phyloP scores from a whole-genome alignment of 148 eudicot species.

The Drosera capensis region DNA sequence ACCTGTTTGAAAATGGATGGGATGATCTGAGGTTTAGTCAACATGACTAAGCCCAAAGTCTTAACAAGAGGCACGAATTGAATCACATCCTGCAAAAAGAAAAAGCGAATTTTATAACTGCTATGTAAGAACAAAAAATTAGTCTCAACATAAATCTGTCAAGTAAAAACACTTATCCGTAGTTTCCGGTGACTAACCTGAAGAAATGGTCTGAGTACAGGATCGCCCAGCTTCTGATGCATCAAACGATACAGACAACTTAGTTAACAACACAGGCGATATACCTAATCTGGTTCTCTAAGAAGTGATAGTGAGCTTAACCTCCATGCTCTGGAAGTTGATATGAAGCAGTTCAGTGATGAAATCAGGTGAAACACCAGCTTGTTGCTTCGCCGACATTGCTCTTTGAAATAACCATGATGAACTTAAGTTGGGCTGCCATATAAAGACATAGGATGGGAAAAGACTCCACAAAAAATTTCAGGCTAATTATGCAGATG shows the following conservation, averaged over 20 bases:
- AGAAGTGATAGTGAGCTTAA: slow-evolving; percentile 2
- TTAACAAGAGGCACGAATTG: slow-evolving; percentile 98
- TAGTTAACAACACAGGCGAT: neutral
- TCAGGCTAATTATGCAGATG: slow-evolving; percentile 2
- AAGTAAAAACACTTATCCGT: neutral
- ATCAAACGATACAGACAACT: slow-evolving; percentile 6
- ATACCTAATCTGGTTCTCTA: neutral
- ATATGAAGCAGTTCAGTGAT: slow-evolving; percentile 65
- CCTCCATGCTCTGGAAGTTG: slow-evolving; percentile 94
- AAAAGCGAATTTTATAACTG: neutral
- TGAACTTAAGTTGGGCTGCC: slow-evolving; percentile 89
- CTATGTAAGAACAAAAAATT: neutral
- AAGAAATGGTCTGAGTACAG: slow-evolving; percentile 90
- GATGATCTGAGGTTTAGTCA: slow-evolving; percentile 60
- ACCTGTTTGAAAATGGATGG: slow-evolving; percentile 97
- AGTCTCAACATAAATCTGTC: neutral
- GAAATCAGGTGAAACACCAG: slow-evolving; percentile 69
- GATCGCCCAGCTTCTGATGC: slow-evolving; percentile 83
- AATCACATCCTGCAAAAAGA: slow-evolving; percentile 71
- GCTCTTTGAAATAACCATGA: slow-evolving; percentile 99
- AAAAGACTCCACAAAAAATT: neutral
- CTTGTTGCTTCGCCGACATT: slow-evolving; percentile 78
- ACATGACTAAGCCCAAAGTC: slow-evolving; percentile 85
- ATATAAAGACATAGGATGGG: neutral
- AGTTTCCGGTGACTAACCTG: slow-evolving; percentile 33